Conservation (phyloP, 768 basidiomycete species). For the Tricholoma sp. region DNA sequence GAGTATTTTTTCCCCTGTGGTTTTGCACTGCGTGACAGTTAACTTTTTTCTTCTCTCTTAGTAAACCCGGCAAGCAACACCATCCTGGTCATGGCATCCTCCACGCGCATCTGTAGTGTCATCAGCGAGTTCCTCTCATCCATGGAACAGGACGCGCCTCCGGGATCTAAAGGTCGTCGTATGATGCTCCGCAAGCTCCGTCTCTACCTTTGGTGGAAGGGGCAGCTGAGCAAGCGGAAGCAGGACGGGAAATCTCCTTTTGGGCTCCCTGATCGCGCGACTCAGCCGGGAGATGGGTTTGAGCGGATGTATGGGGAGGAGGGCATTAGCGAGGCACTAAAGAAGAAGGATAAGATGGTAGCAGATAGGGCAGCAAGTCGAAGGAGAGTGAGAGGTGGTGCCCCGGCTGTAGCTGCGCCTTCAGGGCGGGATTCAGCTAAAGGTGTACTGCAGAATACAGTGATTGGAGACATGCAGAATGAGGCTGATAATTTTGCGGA, state of each 20-base stretch:
- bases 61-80: conserved; percentile 59
- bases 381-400: conserved; percentile 75
- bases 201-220: conserved; percentile 80
- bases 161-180: conserved; percentile 57
- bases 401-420: conserved; percentile 26
- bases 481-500: conserved; percentile 52
- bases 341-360: conserved; percentile 67
- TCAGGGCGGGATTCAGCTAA: conserved; percentile 8
- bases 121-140: conserved; percentile 76
- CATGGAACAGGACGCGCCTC: conserved; percentile 52
- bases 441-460: conserved; percentile 17
- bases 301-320: conserved; percentile 25
- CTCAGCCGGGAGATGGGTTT: conserved; percentile 17
- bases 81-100: conserved; percentile 85
- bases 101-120: conserved; percentile 66
- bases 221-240: conserved; percentile 37
- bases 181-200: conserved; percentile 81
- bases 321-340: conserved; percentile 66
- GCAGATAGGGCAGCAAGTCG: conserved; percentile 58
- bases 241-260: conserved; percentile 26
- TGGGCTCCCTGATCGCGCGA: conserved; percentile 17
- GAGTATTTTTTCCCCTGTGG: neutral
- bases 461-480: conserved; percentile 30
- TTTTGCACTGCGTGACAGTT: neutral
- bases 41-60: conserved; percentile 6